phyloP scores from a whole-genome alignment of 257 asterid species.

The Solanum pinnatisectum region DNA sequence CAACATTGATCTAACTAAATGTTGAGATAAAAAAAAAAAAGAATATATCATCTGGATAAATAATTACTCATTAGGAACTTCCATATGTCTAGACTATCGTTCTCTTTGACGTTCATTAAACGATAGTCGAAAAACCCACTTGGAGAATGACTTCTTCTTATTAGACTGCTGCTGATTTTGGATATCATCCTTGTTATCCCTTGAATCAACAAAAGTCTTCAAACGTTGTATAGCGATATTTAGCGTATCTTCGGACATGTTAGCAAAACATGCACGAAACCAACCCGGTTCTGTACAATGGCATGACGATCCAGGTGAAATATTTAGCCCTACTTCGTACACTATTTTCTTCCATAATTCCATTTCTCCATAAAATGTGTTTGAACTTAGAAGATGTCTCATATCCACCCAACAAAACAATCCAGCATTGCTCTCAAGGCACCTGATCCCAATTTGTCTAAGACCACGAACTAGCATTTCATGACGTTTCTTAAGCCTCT shows the following conservation, averaged over 20 bases:
- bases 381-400: not conserved
- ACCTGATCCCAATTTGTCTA: not conserved
- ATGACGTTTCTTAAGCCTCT: not conserved
- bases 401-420: conserved; percentile 5
- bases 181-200: no score
- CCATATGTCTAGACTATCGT: conserved; percentile 7
- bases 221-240: not conserved
- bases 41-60: no score
- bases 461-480: conserved; percentile 7
- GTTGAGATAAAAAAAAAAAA: no score
- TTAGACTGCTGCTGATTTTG: conserved; percentile 2
- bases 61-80: no score
- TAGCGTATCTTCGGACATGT: not conserved
- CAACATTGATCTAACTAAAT: not conserved
- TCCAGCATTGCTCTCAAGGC: conserved; percentile 7
- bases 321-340: not conserved
- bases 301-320: conserved; percentile 5
- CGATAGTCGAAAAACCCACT: conserved; percentile 57
- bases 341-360: conserved; percentile 3
- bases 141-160: conserved; percentile 33
- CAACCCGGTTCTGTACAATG: conserved; percentile 6
- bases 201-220: not conserved
- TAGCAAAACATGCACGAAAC: conserved; percentile 3
- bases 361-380: not conserved
- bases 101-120: conserved; percentile 43